Evolutionary conservation across 768 basidiomycete genomes (phyloP).

Genomic region (Botryobasidium botryosum): DNA sequence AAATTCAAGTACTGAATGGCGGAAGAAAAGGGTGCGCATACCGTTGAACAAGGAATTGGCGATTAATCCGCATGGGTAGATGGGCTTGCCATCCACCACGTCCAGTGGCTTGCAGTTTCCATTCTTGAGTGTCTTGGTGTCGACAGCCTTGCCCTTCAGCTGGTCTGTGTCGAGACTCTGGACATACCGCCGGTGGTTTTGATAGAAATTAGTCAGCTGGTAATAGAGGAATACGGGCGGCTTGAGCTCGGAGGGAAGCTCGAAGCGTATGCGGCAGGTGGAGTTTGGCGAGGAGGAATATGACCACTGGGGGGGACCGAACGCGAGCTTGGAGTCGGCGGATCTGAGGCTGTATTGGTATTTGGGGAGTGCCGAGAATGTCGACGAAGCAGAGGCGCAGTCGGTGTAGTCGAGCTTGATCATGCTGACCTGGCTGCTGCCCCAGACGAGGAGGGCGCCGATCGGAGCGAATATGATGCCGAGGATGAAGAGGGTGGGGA

Average conservation of each 20-base stretch:
- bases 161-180: constrained; percentile 77
- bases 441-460: constrained; percentile 90
- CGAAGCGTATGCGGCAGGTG: constrained; percentile 64
- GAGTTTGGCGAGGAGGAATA: constrained; percentile 36
- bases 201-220: constrained; percentile 90
- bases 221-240: constrained; percentile 83
- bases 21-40: constrained; percentile 25
- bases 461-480: constrained; percentile 93
- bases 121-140: constrained; percentile 30
- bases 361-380: constrained; percentile 42
- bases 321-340: constrained; percentile 32
- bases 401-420: constrained; percentile 92
- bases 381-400: constrained; percentile 51
- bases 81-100: constrained; percentile 30
- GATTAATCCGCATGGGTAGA: constrained; percentile 94
- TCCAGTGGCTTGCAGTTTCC: constrained; percentile 80
- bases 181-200: constrained; percentile 97
- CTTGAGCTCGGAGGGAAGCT: constrained; percentile 59
- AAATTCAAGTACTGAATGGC: background rate
- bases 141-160: constrained; percentile 54
- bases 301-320: constrained; percentile 50
- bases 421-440: constrained; percentile 69
- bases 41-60: constrained; percentile 97
- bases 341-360: constrained; percentile 51
- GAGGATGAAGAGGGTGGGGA: constrained; percentile 90